Evolutionary conservation across 345 rosid genomes (phyloP), one percentile per base, ranked within the genome.

Genomic region (Nasturtium officinale): DNA sequence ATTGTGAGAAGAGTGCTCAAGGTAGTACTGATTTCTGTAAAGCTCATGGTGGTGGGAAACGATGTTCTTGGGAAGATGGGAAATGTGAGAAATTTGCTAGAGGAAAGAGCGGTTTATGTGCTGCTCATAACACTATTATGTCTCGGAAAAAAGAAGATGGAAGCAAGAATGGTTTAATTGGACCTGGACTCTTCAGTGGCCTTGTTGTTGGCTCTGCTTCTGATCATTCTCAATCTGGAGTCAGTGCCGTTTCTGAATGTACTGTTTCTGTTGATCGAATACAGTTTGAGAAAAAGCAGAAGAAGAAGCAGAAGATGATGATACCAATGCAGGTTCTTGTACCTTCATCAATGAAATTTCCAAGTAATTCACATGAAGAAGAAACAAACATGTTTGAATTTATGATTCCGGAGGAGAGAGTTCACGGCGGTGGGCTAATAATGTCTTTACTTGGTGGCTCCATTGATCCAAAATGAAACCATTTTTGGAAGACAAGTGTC

Each of bases 11-110:
- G 86, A 93, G 98, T 82, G 98, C 98, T 45, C 98, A 93, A 79
- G 98, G 98, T 18, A 93, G 91, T 83, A 89, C 93, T 1, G 90
- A 90, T 61, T 88, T 87, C 70, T 92, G 98, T 81, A 92, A 92
- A 82, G 96, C 98, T n/a, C 95, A 92, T 18, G 98, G 98, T 15
- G 98, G 97, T 60, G 98, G 97, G 30, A 90, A 90, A 78, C 77
- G 96, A 63, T 92, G 98, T 76, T 72, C 74, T 2, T 92, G 93
- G 96, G 86, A 83, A 57, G 93, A 82, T 25, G 85, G 78, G 13
- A 85, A 81, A 70, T 94, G 98, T 1, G 97, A 91, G 87, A 90
- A 90, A 66, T 94, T 89, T 18, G 96, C 98, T 2, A 79, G 98
- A 83, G 98, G 97, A 9, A 91, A 75, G 83, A 94, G 90, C 47